Conservation (phyloP, 768 basidiomycete species). For the Xerocomus spinulosus region DNA sequence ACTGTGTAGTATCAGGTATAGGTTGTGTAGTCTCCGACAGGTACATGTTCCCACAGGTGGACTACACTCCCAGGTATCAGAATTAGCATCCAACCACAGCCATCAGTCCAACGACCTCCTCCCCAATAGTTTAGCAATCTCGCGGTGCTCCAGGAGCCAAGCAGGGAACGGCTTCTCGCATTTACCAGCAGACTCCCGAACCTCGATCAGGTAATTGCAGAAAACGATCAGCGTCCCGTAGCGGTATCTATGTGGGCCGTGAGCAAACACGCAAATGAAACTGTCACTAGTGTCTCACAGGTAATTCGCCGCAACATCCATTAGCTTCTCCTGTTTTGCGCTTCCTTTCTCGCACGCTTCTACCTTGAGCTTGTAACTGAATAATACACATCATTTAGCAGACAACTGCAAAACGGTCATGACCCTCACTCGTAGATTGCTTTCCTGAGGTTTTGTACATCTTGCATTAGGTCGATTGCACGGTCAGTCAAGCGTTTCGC, state of each 20-base stretch:
- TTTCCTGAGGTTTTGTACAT: conserved; percentile 94
- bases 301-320: conserved; percentile 82
- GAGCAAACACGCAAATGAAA: conserved; percentile 6
- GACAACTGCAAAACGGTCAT: not conserved
- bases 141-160: conserved; percentile 80
- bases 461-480: conserved; percentile 89
- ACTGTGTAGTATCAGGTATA: not conserved
- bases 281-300: conserved; percentile 44
- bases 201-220: conserved; percentile 89
- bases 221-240: conserved; percentile 93
- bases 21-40: no score
- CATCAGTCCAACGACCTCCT: conserved; percentile 64
- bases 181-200: conserved; percentile 36
- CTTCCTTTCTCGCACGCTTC: conserved; percentile 80
- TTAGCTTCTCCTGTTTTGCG: conserved; percentile 69
- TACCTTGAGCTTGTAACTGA: conserved; percentile 85
- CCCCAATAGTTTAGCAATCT: conserved; percentile 72
- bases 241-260: conserved; percentile 51
- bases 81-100: not conserved
- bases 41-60: conserved; percentile 3
- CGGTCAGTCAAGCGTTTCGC: conserved; percentile 89
- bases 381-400: conserved; percentile 7
- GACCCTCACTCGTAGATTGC: conserved; percentile 85
- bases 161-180: conserved; percentile 59
- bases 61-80: not conserved